Percentiles rank a stretch among this genome's conserved stretches.
Conservation (phyloP, 2,329 filamentous ascomycete species). For the Cephalotrichum gorgonifer region DNA sequence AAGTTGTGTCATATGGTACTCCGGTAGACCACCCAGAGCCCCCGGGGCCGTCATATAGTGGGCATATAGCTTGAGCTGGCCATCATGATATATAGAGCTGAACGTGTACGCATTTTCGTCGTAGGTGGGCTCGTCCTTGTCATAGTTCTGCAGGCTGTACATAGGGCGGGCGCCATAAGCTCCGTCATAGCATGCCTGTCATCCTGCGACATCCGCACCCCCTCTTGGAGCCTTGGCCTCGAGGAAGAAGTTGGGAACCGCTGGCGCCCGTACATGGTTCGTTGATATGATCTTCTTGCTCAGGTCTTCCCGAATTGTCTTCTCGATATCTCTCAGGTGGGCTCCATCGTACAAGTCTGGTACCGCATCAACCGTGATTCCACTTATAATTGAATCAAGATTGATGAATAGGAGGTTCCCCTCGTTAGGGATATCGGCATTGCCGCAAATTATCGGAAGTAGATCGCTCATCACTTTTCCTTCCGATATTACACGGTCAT, state of each 20-base stretch:
- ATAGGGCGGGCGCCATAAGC: constrained; percentile 25
- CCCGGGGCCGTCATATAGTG: not conserved
- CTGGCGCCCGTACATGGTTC: constrained; percentile 15
- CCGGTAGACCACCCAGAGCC: constrained; percentile 12
- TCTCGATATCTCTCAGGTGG: constrained; percentile 14
- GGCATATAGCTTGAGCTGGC: not conserved
- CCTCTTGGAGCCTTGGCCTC: constrained; percentile 26
- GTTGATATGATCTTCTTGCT: constrained; percentile 20
- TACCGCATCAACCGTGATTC: constrained; percentile 15
- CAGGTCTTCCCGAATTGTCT: constrained; percentile 12
- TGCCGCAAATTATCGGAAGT: not conserved
- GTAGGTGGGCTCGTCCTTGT: constrained; percentile 17
- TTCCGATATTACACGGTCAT: too few relatives aligned
- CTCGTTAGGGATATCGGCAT: not conserved
- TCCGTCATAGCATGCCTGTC: constrained; percentile 26
- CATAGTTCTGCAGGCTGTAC: constrained; percentile 24
- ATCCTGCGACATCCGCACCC: constrained; percentile 15
- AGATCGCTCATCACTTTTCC: not conserved
- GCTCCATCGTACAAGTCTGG: constrained; percentile 23
- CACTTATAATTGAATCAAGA: constrained; percentile 23
- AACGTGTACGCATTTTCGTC: constrained; percentile 28
- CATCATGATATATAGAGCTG: constrained; percentile 12
- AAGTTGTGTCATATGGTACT: constrained; percentile 30
- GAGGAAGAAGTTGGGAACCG: constrained; percentile 30
- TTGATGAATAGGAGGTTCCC: constrained; percentile 20